Evolutionary conservation across 768 basidiomycete species (phyloP), one percentile per base, ranked within the genome.

Genomic region (Serendipita sp.): DNA sequence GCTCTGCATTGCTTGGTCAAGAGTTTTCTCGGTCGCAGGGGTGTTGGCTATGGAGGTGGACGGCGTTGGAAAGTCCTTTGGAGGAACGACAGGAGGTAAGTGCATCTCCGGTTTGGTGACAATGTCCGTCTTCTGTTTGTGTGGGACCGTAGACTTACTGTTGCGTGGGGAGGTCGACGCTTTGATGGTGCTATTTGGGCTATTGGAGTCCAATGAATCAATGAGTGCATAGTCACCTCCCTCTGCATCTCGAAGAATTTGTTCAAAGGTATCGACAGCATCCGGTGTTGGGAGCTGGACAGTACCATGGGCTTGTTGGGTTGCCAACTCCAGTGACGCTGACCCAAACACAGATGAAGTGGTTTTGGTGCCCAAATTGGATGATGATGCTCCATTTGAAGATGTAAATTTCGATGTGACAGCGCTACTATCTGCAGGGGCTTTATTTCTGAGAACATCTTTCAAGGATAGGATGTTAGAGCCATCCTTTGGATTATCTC

Each of bases 401-500:
- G 58, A 66, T 15, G 67, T 62, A 15, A 23, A 23, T n/a, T 36
- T 36, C 33, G 16, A 64, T 16, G 50, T 45, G 44, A 33, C 27
- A n/a, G 29, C 8, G 6, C 65, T 37, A 18, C 64, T 65, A 36
- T 80, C 79, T 10, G 70, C 68, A 3, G 79, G 76, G 0, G 75
- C 71, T 67, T 80, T 81, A 64, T 82, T 79, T 11, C 84, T 76
- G 3, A 87, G 72, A 6, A 85, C 85, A 36, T 85, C 84, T 1
- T 83, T 75, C 11, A 88, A 74, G 0, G 81, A 79, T 3, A 85
- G 72, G 0, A 86, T 68, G 0, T 80, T 78, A 0, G 83, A 76
- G 0, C 78, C 76, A 66, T 87, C 86, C 16, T 80, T 77, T 0
- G 83, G 79, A 67, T 84, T 79, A 64, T 85, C 83, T 69, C 83